phyloP scores from a whole-genome alignment of 179 eudicot species.

The Actinidia polygama region DNA sequence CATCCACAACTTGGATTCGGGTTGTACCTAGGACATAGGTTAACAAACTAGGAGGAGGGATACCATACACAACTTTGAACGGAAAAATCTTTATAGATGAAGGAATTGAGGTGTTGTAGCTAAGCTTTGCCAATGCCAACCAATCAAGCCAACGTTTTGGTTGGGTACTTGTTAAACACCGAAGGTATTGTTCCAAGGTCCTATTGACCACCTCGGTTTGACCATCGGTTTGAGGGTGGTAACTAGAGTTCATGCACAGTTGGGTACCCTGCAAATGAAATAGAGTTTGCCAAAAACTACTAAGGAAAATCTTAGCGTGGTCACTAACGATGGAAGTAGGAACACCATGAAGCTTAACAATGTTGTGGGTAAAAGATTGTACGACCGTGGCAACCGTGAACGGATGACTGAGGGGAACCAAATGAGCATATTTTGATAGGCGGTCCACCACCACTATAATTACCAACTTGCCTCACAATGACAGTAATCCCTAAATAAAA shows the following conservation, averaged over 20 bases:
- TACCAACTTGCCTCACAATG: neutral
- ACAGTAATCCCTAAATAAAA: neutral
- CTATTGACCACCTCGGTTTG: neutral
- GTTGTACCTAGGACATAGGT: neutral
- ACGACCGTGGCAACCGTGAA: neutral
- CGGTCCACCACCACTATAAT: slow-evolving; percentile 12
- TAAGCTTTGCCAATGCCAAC: slow-evolving; percentile 1
- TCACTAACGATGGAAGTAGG: neutral
- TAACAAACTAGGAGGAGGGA: neutral
- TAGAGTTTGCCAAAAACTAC: neutral
- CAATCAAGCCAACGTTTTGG: neutral
- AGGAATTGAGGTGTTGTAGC: neutral
- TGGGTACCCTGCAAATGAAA: neutral
- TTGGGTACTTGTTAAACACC: neutral
- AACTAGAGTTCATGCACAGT: neutral
- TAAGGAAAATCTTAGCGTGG: neutral
- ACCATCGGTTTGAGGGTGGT: slow-evolving; percentile 11
- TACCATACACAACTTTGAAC: neutral
- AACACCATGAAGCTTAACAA: neutral
- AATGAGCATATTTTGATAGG: neutral
- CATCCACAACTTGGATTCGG: neutral
- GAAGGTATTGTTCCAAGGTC: neutral
- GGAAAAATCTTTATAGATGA: neutral
- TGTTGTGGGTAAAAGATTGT: neutral
- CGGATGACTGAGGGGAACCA: slow-evolving; percentile 2